A percentile compares a stretch with the other conserved stretches of the same genome.
These are phyloP conservation scores for Debaryomyces fabryi DNA, from an alignment of 1,139 yeast species.

Conservation along the genomic window DNA sequence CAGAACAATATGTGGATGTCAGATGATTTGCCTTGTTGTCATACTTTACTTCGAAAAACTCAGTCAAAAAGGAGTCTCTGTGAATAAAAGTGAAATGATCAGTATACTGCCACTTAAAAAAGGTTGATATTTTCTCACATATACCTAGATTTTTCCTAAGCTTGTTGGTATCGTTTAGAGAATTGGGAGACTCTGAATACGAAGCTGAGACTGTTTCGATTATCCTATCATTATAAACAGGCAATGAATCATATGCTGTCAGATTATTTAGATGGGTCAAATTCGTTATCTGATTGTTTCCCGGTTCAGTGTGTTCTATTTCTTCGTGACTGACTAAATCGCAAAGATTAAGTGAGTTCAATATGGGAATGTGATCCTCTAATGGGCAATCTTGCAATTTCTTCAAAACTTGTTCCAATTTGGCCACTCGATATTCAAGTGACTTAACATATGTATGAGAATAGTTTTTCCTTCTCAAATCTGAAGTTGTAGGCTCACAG, in stretches of 20 bases:
- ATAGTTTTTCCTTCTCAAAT: conserved; percentile 56
- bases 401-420: conserved; percentile 28
- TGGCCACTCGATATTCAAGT: conserved; percentile 33
- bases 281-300: neutral
- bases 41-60: conserved; percentile 54
- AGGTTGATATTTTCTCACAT: conserved; percentile 53
- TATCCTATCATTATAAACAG: conserved; percentile 45
- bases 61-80: conserved; percentile 62
- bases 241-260: conserved; percentile 54
- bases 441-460: conserved; percentile 50
- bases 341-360: conserved; percentile 23
- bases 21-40: conserved; percentile 20
- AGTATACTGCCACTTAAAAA: conserved; percentile 68
- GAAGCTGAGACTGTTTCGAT: conserved; percentile 24
- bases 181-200: conserved; percentile 23
- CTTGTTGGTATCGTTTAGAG: conserved; percentile 20
- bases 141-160: conserved; percentile 46
- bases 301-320: neutral
- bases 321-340: conserved; percentile 14
- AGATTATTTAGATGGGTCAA: conserved; percentile 11
- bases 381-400: conserved; percentile 24
- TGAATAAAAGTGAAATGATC: conserved; percentile 64
- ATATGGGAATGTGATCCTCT: conserved; percentile 23
- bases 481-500: conserved; percentile 53
- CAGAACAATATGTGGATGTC: conserved; percentile 49